Base-by-base conservation (phyloP, 306 rosid species). In the Prunus padus region DNA sequence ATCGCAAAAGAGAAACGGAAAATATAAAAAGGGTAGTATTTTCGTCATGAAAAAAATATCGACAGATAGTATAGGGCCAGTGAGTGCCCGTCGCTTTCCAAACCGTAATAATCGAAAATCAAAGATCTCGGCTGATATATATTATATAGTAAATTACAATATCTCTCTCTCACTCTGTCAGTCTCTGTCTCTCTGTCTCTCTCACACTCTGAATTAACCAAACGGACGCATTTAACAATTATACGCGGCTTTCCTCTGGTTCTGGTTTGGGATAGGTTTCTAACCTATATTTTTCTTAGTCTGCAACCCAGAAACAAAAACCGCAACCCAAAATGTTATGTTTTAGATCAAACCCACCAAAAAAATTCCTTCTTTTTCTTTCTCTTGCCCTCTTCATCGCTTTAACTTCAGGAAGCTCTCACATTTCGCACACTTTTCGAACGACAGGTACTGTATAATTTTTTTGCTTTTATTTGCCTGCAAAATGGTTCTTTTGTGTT, bases 281-380 rank as follows among this genome's bases (percentile, higher is more conserved):
- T 66, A 44, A 2, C 10, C 71, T 23, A 26, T 13, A 4, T 3
- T 23, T 28, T 45, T 60, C 57, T 23, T 20, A 25, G 12, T 18
- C 13, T 11, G 14, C 28, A 44, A 67, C 46, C 47, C 67, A 66
- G 67, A 78, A 62, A 61, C 65, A 71, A 84, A 60, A 30, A 30
- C 70, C 73, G 30, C 16, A 45, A 68, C 20, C 42, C 82, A 82
- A 68, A 31, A 86, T 93, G 97, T 37, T 64, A 9, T 47, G 63
- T 75, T 72, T 73, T 55, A 74, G 79, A 46, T 45, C 86, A 45
- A 74, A 51, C 63, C 74, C 64, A 5, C 16, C 65, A 44, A 69
- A 71, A 69, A 73, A 4, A 5, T 15, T 54, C 28, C 30, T 75
- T 18, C 37, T 76, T 65, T 51, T 68, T 8, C 77, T 83, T 42